Percentiles rank a stretch among this genome's conserved stretches.
Evolutionary conservation across 306 rosid species (phyloP).

Genomic region (Prunus campanulata): DNA sequence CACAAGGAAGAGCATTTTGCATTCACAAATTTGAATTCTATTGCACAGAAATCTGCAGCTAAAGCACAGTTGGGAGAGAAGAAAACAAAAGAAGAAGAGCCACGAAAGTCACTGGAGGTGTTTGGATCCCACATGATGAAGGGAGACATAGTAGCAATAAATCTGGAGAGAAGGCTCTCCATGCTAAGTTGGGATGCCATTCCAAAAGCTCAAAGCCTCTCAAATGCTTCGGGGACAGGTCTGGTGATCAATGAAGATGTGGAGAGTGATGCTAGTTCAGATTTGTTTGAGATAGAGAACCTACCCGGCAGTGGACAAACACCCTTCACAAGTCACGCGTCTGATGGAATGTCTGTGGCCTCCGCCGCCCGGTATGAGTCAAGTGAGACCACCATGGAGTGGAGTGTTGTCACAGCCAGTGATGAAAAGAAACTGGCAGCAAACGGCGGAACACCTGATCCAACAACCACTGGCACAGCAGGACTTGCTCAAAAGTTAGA

Average conservation of each 20-base stretch:
- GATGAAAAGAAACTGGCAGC: slow-evolving; percentile 29
- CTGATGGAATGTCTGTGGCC: slow-evolving; percentile 19
- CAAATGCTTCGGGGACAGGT: slow-evolving; percentile 1
- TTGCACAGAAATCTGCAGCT: slow-evolving; percentile 11
- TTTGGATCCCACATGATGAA: slow-evolving; percentile 33
- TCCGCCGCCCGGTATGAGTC: slow-evolving; percentile 29
- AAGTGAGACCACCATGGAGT: slow-evolving; percentile 39
- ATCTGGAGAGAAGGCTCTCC: slow-evolving; percentile 43
- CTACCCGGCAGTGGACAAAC: slow-evolving; percentile 18
- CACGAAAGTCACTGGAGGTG: slow-evolving; percentile 38
- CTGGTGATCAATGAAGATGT: slow-evolving; percentile 22
- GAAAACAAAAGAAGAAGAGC: slow-evolving; percentile 11
- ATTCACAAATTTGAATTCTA: slow-evolving; percentile 17
- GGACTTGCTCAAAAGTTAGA: not conserved
- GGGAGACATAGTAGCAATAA: slow-evolving; percentile 27
- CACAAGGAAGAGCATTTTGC: slow-evolving; percentile 21
- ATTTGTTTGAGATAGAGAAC: slow-evolving; percentile 52
- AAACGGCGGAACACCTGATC: not conserved
- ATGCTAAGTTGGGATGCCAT: slow-evolving; percentile 49
- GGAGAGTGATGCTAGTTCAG: slow-evolving; percentile 50
- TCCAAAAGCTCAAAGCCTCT: slow-evolving; percentile 32
- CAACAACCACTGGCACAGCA: slow-evolving; percentile 5
- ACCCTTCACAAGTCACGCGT: not conserved
- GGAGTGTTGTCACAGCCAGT: slow-evolving; percentile 37
- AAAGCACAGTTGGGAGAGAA: slow-evolving; percentile 10